phyloP scores from a whole-genome alignment of 768 basidiomycete species.

The Boletus rubescentipes region DNA sequence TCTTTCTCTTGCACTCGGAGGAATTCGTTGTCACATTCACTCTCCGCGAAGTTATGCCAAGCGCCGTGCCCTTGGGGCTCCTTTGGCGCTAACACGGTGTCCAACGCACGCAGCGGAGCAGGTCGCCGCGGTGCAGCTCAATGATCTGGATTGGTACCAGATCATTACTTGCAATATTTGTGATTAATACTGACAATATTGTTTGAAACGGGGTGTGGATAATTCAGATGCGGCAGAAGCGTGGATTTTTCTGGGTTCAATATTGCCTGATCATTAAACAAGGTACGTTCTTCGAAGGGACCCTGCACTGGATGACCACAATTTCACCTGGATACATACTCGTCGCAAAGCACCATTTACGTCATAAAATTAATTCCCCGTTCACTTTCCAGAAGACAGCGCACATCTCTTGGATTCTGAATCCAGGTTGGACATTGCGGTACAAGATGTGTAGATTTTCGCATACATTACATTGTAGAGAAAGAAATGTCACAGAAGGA shows the following conservation, averaged over 20 bases:
- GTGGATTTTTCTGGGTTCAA: no score
- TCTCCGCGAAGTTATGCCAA: constrained; percentile 1
- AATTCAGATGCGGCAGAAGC: no score
- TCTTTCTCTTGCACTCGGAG: no score
- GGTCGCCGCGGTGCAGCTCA: no score
- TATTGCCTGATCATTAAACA: not conserved
- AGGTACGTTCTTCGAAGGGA: not conserved
- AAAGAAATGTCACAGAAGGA: constrained; percentile 36
- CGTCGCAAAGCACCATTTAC: not conserved
- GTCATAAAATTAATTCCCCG: constrained; percentile 11
- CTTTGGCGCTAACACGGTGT: not conserved
- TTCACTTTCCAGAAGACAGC: not conserved
- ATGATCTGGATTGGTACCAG: no score
- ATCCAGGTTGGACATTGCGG: not conserved
- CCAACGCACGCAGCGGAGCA: not conserved
- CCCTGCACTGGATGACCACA: not conserved
- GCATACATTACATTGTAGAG: not conserved
- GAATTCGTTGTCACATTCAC: not conserved
- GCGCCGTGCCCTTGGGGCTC: not conserved
- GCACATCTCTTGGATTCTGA: not conserved
- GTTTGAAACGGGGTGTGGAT: no score
- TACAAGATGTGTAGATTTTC: not conserved
- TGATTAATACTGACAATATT: no score
- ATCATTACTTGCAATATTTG: no score
- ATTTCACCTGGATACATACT: not conserved